These are phyloP conservation scores for Candida silvatica DNA, from an alignment of 805 yeast species.

Conservation along the genomic window DNA sequence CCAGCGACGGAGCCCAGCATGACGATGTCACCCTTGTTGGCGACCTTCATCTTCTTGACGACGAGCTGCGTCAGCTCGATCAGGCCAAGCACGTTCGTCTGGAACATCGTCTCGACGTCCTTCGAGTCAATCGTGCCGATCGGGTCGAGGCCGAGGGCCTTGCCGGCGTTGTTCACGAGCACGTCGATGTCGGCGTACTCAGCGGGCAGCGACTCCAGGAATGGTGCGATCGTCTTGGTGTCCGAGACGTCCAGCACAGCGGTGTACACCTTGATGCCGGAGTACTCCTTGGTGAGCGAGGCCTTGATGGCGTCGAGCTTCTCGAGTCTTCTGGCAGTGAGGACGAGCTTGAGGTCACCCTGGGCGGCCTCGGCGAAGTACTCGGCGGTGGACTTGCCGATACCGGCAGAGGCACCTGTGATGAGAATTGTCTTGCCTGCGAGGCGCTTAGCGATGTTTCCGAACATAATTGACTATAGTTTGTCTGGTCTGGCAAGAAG, in stretches of 20 bases:
- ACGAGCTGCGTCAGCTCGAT: conserved; percentile 78
- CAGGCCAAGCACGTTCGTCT: conserved; percentile 83
- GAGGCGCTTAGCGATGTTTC: conserved; percentile 66
- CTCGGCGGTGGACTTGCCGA: conserved; percentile 85
- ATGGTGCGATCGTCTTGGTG: conserved; percentile 39
- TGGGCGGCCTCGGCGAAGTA: conserved; percentile 66
- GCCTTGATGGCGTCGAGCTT: conserved; percentile 31
- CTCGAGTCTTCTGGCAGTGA: conserved; percentile 46
- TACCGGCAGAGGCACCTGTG: conserved; percentile 97
- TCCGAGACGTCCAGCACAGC: conserved; percentile 32
- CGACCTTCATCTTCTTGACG: conserved; percentile 59
- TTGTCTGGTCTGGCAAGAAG: no score
- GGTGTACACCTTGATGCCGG: conserved; percentile 23
- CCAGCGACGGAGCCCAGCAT: conserved; percentile 76
- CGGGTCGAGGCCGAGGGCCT: conserved; percentile 70
- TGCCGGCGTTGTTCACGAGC: conserved; percentile 67
- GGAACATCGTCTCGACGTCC: conserved; percentile 70
- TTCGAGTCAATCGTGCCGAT: conserved; percentile 59
- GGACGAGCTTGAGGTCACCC: conserved; percentile 39
- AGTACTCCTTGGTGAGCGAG: conserved; percentile 28
- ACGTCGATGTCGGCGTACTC: conserved; percentile 54
- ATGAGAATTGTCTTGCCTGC: conserved; percentile 73
- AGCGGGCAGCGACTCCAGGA: conserved; percentile 31
- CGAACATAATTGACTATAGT: conserved; percentile 26
- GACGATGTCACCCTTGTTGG: conserved; percentile 66